Evolutionary conservation across 495 filamentous ascomycete species (phyloP), one percentile per base, ranked within the genome.

Genomic region (Penicillium fimorum): DNA sequence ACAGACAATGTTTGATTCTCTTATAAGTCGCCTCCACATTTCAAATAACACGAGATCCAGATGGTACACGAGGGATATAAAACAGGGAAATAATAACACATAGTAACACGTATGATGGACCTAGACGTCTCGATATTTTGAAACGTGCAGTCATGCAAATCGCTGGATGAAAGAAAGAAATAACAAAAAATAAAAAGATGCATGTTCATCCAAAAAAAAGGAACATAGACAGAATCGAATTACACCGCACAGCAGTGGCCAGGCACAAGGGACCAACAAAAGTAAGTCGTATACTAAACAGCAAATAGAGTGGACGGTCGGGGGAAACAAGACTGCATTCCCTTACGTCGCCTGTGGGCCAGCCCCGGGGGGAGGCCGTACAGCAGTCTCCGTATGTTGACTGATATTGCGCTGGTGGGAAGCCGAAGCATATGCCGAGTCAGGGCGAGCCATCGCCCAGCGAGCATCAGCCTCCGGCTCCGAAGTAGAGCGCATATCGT

Each of bases 401-500:
- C 65, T 69, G 25, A 54, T 30, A 15, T 65, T 65, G 40, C 61
- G 70, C 30, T 66, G 63, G 47, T 75, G 66, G 6, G 58, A 47
- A 6, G 48, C 33, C 20, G 60, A 40, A 1, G 47, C 47, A 50
- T 60, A 63, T 2, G 47, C 45, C 13, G 62, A 58, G 18, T 60
- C 65, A 1, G 55, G 56, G 32, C 49, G 56, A 18, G 50, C 24
- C 49, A 58, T 29, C 1, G 30, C 32, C 66, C 66, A 69, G 15
- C 63, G 37, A 8, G 49, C 25, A 11, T 71, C 70, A 8, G 43
- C 56, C 15, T 71, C 71, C 4, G 67, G 55, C 15, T 72, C 67
- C 3, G 66, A 63, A 1, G 62, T 58, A 15, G 66, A 64, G 5
- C 69, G 68, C 62, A 70, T 67, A 1, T 76, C 74, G 11, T 77